phyloP scores from a whole-genome alignment of 1,284 basidiomycete species.

The Chalciporus sp. region DNA sequence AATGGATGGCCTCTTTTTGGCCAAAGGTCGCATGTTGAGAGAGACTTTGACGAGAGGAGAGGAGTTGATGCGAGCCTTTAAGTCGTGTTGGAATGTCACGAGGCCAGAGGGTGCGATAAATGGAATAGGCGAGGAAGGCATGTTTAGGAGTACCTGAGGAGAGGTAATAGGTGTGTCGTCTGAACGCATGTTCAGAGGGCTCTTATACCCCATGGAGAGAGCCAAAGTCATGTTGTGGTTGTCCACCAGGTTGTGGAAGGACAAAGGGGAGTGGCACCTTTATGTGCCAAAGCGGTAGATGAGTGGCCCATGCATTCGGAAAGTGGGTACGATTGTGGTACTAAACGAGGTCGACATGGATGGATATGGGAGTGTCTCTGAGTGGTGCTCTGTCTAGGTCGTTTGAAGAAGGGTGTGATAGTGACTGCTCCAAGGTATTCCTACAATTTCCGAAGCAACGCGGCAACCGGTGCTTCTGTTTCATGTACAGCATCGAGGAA shows the following conservation, averaged over 20 bases:
- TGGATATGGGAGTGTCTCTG: constrained; percentile 18
- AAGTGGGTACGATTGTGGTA: constrained; percentile 11
- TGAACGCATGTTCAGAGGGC: not conserved
- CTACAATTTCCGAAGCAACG: constrained; percentile 31
- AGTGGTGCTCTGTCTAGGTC: constrained; percentile 17
- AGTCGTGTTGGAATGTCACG: constrained; percentile 31
- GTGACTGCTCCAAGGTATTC: constrained; percentile 16
- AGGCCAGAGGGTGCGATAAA: constrained; percentile 30
- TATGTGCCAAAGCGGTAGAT: constrained; percentile 19
- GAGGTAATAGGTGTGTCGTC: constrained; percentile 21
- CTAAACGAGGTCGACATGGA: constrained; percentile 8
- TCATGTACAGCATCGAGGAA: constrained; percentile 28
- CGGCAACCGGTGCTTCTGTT: constrained; percentile 25
- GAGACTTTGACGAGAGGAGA: constrained; percentile 29
- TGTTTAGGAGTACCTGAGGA: constrained; percentile 17
- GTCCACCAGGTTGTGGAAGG: constrained; percentile 22
- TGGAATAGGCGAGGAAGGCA: constrained; percentile 29
- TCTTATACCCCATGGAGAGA: constrained; percentile 23
- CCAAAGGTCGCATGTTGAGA: constrained; percentile 30
- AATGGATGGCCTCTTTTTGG: constrained; percentile 31
- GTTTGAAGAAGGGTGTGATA: constrained; percentile 20
- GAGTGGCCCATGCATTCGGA: constrained; percentile 12
- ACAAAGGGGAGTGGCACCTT: constrained; percentile 12
- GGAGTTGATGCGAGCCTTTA: constrained; percentile 31
- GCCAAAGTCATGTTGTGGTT: constrained; percentile 22